Percentiles rank a stretch among this genome's conserved stretches.
phyloP scores from a whole-genome alignment of 768 basidiomycete genomes.

The Pleurotus djamor region DNA sequence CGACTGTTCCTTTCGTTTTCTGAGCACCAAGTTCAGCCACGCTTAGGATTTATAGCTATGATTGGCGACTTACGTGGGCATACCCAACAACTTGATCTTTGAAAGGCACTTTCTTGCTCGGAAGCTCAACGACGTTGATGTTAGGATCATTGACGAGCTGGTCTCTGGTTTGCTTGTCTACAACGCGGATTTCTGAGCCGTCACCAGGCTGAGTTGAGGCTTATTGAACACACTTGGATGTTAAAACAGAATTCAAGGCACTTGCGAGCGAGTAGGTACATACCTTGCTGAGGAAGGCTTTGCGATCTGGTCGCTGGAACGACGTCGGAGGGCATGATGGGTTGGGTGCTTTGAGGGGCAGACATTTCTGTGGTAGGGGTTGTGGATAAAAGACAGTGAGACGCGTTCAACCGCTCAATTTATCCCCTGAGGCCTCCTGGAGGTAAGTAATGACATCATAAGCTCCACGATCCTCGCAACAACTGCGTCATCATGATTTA shows the following conservation, averaged over 20 bases:
- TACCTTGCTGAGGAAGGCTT: constrained; percentile 37
- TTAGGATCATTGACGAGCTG: constrained; percentile 4
- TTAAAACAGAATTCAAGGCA: neutral
- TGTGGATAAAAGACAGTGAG: no score
- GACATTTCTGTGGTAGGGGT: no score
- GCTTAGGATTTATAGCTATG: neutral
- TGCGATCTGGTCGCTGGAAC: constrained; percentile 21
- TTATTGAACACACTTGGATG: constrained; percentile 9
- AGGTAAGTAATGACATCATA: no score
- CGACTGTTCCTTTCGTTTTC: constrained; percentile 44
- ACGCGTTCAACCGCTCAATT: no score
- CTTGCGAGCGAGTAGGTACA: neutral
- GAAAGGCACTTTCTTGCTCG: constrained; percentile 41
- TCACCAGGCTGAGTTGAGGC: constrained; percentile 32
- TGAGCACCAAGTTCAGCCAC: constrained; percentile 9
- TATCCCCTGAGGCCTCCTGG: no score
- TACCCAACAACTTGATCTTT: constrained; percentile 59
- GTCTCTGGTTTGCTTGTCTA: constrained; percentile 15
- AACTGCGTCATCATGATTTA: no score
- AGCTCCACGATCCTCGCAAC: no score
- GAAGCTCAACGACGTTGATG: constrained; percentile 13
- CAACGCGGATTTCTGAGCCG: constrained; percentile 24
- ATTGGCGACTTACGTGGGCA: constrained; percentile 18
- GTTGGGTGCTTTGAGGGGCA: neutral
- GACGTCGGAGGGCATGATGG: constrained; percentile 19